Evolutionary conservation across 2,329 filamentous ascomycete genomes (phyloP), one percentile per base, ranked within the genome.

Genomic region (Piedraia hortae): DNA sequence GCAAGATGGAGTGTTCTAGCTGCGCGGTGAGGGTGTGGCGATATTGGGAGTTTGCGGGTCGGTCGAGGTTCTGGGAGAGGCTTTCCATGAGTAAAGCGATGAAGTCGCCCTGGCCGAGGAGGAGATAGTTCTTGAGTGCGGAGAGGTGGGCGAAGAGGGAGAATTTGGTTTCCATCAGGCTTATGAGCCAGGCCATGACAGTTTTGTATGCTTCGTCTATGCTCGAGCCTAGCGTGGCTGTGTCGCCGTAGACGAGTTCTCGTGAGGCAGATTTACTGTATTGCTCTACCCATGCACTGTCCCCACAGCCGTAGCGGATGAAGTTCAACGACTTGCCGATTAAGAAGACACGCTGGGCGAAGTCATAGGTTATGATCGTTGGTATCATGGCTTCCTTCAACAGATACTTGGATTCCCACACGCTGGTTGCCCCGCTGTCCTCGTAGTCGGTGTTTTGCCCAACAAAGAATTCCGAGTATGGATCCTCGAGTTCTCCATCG

Each of bases 261-360:
- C 85, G 88, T 6, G 80, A 90, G 1, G 80, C 73, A 21, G 68
- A 70, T 41, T 88, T 90, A 13, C 80, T 90, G 47, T 97, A 93
- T 14, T 68, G 68, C 39, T 91, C 80, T 2, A 97, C 85, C 85
- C 85, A 97, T 14, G 69, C 64, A 12, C 78, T 75, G 42, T 97
- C 88, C 5, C 71, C 71, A 41, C 85, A 97, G 33, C 78, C 82
- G 45, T 91, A 80, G 12, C 85, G 69, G 41, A 97, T 91, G 46
- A 97, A 97, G 45, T 97, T 97, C 24, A 97, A 58, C 3, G 80
- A 90, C 45, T 97, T 97, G 25, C 85, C 85, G 34, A 97, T 97
- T 5, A 97, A 51, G 36, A 93, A 93, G 4, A 97, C 75, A 40
- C 91, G 91, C 34, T 85, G 75, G 0, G 85, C 78, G 46, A 97